phyloP scores from a whole-genome alignment of 2,329 filamentous ascomycete genomes.

The Colletotrichum limetticola region DNA sequence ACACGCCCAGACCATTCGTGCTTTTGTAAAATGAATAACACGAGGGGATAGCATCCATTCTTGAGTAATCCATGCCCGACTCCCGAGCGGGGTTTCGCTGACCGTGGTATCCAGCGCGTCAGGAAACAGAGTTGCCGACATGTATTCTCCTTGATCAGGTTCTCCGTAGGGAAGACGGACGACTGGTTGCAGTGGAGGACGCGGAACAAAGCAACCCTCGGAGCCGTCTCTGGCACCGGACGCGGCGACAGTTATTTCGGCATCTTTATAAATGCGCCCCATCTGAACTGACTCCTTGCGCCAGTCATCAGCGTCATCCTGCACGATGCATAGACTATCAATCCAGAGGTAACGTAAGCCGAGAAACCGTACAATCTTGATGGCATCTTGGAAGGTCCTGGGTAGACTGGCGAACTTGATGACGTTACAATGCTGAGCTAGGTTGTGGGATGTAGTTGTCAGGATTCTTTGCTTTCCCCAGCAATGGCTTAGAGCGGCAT shows the following conservation, averaged over 20 bases:
- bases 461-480: constrained; percentile 1
- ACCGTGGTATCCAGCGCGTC: background rate
- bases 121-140: background rate
- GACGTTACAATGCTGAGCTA: background rate
- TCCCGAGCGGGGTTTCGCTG: background rate
- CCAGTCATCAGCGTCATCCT: constrained; percentile 19
- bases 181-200: background rate
- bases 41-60: background rate
- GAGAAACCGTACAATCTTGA: background rate
- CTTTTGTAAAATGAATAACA: background rate
- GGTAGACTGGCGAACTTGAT: background rate
- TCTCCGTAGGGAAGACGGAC: background rate
- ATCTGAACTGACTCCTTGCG: constrained; percentile 8
- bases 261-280: background rate
- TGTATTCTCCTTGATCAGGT: background rate
- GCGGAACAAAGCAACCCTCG: background rate
- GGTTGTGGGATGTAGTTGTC: background rate
- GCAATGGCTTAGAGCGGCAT: constrained; percentile 16
- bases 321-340: constrained; percentile 18
- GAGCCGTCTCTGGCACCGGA: background rate
- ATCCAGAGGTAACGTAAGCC: constrained; percentile 8
- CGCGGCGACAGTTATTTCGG: background rate
- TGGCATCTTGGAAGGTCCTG: constrained; percentile 17
- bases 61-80: background rate
- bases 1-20: background rate